These are phyloP conservation scores for Macrotyloma uniflorum DNA, from an alignment of 306 rosid genomes.

Conservation along the genomic window DNA sequence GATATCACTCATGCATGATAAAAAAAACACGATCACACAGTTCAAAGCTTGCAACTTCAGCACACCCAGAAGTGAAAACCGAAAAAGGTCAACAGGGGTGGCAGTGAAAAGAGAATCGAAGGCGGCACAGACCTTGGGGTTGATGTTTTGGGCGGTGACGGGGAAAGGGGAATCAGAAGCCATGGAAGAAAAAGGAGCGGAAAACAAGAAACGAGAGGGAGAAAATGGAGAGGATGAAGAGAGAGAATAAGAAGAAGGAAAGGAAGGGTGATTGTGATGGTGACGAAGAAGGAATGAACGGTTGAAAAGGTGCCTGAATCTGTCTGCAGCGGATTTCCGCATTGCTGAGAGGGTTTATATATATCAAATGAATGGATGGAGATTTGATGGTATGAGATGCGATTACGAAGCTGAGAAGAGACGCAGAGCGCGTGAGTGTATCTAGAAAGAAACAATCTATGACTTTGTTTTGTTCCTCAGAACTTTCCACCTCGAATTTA, in stretches of 20 bases:
- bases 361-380: background rate
- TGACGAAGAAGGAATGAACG: constrained; percentile 39
- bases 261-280: background rate
- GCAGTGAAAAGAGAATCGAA: background rate
- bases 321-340: constrained; percentile 76
- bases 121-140: constrained; percentile 62
- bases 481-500: background rate
- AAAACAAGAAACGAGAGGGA: constrained; percentile 50
- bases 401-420: background rate
- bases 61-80: background rate
- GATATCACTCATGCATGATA: background rate
- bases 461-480: background rate
- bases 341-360: constrained; percentile 38
- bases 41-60: background rate
- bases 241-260: background rate
- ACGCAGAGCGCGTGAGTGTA: background rate
- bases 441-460: background rate
- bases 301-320: constrained; percentile 43
- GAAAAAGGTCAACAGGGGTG: constrained; percentile 1
- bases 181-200: constrained; percentile 38
- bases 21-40: constrained; percentile 14
- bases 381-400: background rate
- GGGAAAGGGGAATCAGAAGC: constrained; percentile 52
- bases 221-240: background rate
- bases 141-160: constrained; percentile 59